Evolutionary conservation across 2,329 filamentous ascomycete genomes (phyloP).

Genomic region (Fusarium irregulare): DNA sequence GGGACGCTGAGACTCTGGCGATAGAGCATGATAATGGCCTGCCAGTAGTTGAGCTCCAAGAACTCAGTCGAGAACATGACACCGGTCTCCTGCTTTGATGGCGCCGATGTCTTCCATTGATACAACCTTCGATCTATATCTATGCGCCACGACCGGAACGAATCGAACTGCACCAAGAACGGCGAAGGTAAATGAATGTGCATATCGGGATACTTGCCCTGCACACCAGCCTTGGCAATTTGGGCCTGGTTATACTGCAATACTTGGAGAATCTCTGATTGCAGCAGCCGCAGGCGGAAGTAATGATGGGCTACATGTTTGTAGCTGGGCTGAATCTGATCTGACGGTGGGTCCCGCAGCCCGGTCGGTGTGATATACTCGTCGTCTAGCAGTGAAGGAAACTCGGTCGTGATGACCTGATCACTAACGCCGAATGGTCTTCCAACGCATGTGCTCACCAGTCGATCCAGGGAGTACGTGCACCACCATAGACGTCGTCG

Average conservation of each 20-base stretch:
- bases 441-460: slow-evolving; percentile 93
- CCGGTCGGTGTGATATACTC: slow-evolving; percentile 85
- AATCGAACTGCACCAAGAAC: slow-evolving; percentile 84
- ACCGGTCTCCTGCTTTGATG: slow-evolving; percentile 80
- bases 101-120: slow-evolving; percentile 88
- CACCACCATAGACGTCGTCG: slow-evolving; percentile 95
- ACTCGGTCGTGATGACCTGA: slow-evolving; percentile 94
- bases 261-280: slow-evolving; percentile 95
- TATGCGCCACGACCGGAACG: slow-evolving; percentile 87
- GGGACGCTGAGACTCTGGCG: slow-evolving; percentile 90
- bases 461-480: slow-evolving; percentile 92
- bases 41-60: slow-evolving; percentile 96
- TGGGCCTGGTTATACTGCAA: slow-evolving; percentile 92
- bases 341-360: slow-evolving; percentile 70
- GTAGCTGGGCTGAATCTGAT: slow-evolving; percentile 77
- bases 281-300: slow-evolving; percentile 85
- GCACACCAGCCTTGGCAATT: slow-evolving; percentile 73
- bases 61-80: slow-evolving; percentile 92
- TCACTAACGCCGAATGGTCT: slow-evolving; percentile 95
- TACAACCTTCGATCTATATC: slow-evolving; percentile 86
- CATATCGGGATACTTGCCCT: slow-evolving; percentile 78
- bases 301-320: slow-evolving; percentile 94
- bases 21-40: slow-evolving; percentile 95
- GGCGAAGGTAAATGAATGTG: slow-evolving; percentile 84
- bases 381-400: slow-evolving; percentile 90